A percentile compares a stretch with the other conserved stretches of the same genome.
phyloP scores from a whole-genome alignment of 2,329 filamentous ascomycete species.

The Arthrobotrys entomopaga region DNA sequence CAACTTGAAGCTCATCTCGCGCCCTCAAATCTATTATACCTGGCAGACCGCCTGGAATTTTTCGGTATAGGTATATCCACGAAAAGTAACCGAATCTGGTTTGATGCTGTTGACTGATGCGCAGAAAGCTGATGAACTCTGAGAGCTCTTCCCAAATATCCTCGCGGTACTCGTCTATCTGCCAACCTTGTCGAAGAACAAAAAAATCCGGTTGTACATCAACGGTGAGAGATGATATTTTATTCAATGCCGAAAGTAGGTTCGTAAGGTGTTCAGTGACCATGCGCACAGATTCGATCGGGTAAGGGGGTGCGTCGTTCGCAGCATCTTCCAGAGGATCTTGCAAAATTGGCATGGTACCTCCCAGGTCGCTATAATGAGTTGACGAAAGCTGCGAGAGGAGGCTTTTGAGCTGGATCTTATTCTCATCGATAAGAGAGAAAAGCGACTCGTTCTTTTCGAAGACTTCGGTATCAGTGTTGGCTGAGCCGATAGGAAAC shows the following conservation, averaged over 20 bases:
- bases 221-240: background rate
- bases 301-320: background rate
- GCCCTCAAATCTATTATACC: conserved; percentile 1
- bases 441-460: background rate
- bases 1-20: conserved; percentile 5
- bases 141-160: conserved; percentile 1
- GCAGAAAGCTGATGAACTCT: background rate
- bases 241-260: background rate
- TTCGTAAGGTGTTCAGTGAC: background rate
- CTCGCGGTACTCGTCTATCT: background rate
- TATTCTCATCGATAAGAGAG: background rate
- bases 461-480: background rate
- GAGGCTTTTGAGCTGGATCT: background rate
- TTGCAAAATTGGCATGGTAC: background rate
- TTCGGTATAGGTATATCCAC: background rate
- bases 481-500: background rate
- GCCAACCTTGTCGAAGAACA: background rate
- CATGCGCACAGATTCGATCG: background rate
- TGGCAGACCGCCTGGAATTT: too few relatives aligned
- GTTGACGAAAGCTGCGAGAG: background rate
- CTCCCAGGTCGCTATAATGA: background rate
- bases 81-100: background rate
- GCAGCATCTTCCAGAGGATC: background rate
- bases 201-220: conserved; percentile 20
- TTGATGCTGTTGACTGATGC: background rate